phyloP scores from a whole-genome alignment of 129 eudicot species.

The Chrysanthemum seticuspe region DNA sequence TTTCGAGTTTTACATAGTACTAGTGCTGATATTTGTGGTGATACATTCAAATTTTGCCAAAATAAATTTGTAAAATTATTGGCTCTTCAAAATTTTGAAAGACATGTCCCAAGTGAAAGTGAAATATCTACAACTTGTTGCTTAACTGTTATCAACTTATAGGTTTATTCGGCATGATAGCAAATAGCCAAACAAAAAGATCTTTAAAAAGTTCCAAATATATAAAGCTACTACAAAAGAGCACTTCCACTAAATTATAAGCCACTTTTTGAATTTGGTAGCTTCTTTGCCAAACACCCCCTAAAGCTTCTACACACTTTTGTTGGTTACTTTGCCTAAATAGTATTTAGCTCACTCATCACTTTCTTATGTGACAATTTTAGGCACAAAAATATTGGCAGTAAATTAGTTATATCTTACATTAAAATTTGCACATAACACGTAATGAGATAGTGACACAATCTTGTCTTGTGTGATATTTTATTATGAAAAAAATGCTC shows the following conservation, averaged over 20 bases:
- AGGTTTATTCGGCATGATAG: background rate
- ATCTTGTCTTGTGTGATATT: constrained; percentile 15
- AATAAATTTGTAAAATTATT: background rate
- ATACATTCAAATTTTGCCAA: background rate
- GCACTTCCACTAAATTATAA: background rate
- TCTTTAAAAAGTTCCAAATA: background rate
- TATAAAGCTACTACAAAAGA: background rate
- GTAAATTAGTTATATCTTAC: background rate
- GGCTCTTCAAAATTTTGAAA: constrained; percentile 1
- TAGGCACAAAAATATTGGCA: background rate
- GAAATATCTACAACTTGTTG: background rate
- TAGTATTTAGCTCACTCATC: background rate
- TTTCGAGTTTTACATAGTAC: background rate
- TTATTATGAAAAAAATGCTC: constrained; percentile 16
- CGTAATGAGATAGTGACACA: constrained; percentile 19
- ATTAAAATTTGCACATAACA: background rate
- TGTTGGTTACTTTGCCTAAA: constrained; percentile 1
- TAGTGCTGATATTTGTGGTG: background rate
- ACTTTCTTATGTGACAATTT: background rate
- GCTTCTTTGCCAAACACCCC: constrained; percentile 2
- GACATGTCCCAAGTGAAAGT: background rate
- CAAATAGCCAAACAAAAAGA: background rate
- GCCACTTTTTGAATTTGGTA: background rate
- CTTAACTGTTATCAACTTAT: background rate
- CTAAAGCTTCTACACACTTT: constrained; percentile 15